phyloP scores from a whole-genome alignment of 2,329 filamentous ascomycete species.

The Hypoxylon rubiginosum region DNA sequence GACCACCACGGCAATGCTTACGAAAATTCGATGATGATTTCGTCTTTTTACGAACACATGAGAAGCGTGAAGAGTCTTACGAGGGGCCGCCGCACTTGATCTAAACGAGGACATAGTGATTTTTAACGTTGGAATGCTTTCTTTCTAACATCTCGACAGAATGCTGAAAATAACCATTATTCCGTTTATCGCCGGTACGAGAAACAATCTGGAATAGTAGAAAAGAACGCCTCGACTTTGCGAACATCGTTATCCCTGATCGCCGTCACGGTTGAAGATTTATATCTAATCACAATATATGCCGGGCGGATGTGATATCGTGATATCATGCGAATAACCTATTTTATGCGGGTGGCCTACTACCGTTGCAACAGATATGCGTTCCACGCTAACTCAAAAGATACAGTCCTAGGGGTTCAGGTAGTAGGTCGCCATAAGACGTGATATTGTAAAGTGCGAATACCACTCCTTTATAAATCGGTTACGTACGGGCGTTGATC shows the following conservation, averaged over 20 bases:
- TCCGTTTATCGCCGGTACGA: neutral
- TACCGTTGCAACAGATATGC: neutral
- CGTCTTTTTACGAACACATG: slow-evolving; percentile 9
- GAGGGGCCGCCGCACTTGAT: slow-evolving; percentile 1
- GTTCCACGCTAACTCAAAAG: neutral
- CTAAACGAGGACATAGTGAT: neutral
- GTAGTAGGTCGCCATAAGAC: neutral
- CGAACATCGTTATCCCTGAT: neutral
- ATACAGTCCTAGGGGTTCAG: neutral
- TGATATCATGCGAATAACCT: neutral
- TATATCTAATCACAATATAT: neutral
- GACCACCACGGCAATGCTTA: slow-evolving; percentile 47
- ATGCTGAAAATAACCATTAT: neutral
- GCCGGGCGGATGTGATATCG: neutral
- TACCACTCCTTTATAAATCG: neutral
- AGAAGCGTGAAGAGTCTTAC: slow-evolving; percentile 25
- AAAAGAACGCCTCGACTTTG: neutral
- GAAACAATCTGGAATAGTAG: neutral
- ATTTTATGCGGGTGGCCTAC: neutral
- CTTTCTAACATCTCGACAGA: neutral
- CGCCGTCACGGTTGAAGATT: neutral
- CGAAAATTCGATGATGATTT: slow-evolving; percentile 44
- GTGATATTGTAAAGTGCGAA: neutral
- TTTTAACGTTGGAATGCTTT: neutral
- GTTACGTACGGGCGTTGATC: neutral